A percentile compares a stretch with the other conserved stretches of the same genome.
Evolutionary conservation across 768 basidiomycete genomes (phyloP).

Genomic region (Favolaschia claudopus): DNA sequence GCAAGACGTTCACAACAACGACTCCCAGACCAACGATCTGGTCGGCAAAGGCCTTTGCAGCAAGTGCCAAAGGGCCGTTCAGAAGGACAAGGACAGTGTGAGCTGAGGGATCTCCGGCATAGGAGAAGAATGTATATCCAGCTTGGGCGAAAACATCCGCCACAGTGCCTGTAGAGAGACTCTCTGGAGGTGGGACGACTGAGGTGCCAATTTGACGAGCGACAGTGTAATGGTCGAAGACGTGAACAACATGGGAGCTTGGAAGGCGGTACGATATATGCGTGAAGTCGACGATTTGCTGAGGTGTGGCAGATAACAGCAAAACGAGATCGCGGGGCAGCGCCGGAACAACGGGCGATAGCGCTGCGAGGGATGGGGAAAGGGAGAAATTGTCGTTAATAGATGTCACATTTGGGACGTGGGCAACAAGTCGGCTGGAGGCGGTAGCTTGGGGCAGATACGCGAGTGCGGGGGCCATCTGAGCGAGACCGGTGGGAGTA

Average conservation of each 20-base stretch:
- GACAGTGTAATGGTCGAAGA: slow-evolving; percentile 88
- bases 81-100: slow-evolving; percentile 71
- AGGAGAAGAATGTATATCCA: slow-evolving; percentile 82
- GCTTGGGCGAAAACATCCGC: slow-evolving; percentile 58
- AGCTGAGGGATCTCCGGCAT: slow-evolving; percentile 70
- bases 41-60: slow-evolving; percentile 59
- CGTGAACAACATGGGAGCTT: slow-evolving; percentile 78
- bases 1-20: slow-evolving; percentile 78
- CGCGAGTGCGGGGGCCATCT: slow-evolving; percentile 83
- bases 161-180: slow-evolving; percentile 42
- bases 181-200: slow-evolving; percentile 46
- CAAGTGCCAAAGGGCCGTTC: slow-evolving; percentile 80
- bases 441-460: slow-evolving; percentile 70
- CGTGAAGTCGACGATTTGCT: slow-evolving; percentile 83
- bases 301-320: slow-evolving; percentile 83
- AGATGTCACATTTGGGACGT: slow-evolving; percentile 80
- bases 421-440: slow-evolving; percentile 76
- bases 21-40: slow-evolving; percentile 63
- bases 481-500: slow-evolving; percentile 81
- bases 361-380: slow-evolving; percentile 77
- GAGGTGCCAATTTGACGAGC: slow-evolving; percentile 77
- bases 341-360: slow-evolving; percentile 65
- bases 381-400: slow-evolving; percentile 72
- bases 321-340: slow-evolving; percentile 74
- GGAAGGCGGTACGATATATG: slow-evolving; percentile 75